These are phyloP conservation scores for Arabidopsis hybrid DNA, from an alignment of 441 rosid genomes.

Conservation along the genomic window DNA sequence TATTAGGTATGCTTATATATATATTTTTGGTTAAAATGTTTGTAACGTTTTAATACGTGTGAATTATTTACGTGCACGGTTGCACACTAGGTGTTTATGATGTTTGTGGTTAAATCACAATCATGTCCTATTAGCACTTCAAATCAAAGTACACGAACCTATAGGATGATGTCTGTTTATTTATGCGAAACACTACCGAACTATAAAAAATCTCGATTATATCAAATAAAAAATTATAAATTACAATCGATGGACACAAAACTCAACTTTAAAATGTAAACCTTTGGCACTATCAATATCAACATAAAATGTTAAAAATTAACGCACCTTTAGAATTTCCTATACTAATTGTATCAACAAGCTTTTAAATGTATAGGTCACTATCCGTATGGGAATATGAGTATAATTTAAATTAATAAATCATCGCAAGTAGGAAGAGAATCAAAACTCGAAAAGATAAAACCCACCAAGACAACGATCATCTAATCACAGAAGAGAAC, in stretches of 20 bases:
- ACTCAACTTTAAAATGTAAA: neutral
- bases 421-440: conserved; percentile 24
- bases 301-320: no score
- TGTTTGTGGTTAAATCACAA: conserved; percentile 25
- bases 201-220: neutral
- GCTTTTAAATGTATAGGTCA: no score
- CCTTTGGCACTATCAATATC: no score
- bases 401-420: conserved; percentile 1
- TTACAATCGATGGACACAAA: neutral
- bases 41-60: neutral
- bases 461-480: conserved; percentile 37
- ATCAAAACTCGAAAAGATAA: conserved; percentile 39
- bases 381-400: conserved; percentile 29
- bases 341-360: neutral
- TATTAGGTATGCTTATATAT: neutral
- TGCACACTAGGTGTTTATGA: conserved; percentile 20
- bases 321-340: no score
- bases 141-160: neutral
- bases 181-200: conserved; percentile 5
- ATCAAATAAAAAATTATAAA: neutral
- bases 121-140: conserved; percentile 10
- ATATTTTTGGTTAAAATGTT: neutral
- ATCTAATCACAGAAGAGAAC: conserved; percentile 44
- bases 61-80: conserved; percentile 31
- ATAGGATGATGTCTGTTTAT: neutral